Conservation (phyloP, 2,329 filamentous ascomycete genomes). For the Calonectria honghensis region DNA sequence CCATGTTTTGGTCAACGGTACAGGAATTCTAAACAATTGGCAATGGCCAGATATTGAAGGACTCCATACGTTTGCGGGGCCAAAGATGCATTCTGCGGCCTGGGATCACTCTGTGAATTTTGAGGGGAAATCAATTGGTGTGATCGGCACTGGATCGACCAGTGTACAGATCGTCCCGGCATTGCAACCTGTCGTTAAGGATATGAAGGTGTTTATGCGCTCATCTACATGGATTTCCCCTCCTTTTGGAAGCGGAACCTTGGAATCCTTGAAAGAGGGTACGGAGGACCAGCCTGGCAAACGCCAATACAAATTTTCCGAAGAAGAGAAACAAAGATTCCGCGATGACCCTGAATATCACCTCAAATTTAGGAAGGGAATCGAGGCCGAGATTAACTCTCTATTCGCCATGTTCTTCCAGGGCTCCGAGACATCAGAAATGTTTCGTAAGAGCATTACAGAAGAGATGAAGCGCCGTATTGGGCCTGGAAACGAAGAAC, state of each 20-base stretch:
- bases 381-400: conserved; percentile 65
- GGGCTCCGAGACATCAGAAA: conserved; percentile 63
- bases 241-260: conserved; percentile 50
- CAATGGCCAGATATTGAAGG: conserved; percentile 72
- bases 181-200: conserved; percentile 60
- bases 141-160: conserved; percentile 73
- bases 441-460: conserved; percentile 62
- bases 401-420: conserved; percentile 65
- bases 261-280: conserved; percentile 56
- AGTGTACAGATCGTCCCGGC: conserved; percentile 71
- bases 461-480: conserved; percentile 66
- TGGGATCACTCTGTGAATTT: conserved; percentile 63
- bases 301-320: conserved; percentile 63
- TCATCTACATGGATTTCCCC: conserved; percentile 56
- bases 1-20: conserved; percentile 68
- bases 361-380: conserved; percentile 64
- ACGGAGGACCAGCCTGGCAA: conserved; percentile 58
- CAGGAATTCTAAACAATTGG: conserved; percentile 70
- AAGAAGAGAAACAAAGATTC: conserved; percentile 63
- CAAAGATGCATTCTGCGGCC: conserved; percentile 70
- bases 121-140: conserved; percentile 58
- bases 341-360: conserved; percentile 63
- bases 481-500: conserved; percentile 62
- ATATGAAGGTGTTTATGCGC: conserved; percentile 57
- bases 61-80: conserved; percentile 69